Evolutionary conservation across 1,284 basidiomycete species (phyloP), one percentile per base, ranked within the genome.

Genomic region (Lentinula novae-zelandiae): DNA sequence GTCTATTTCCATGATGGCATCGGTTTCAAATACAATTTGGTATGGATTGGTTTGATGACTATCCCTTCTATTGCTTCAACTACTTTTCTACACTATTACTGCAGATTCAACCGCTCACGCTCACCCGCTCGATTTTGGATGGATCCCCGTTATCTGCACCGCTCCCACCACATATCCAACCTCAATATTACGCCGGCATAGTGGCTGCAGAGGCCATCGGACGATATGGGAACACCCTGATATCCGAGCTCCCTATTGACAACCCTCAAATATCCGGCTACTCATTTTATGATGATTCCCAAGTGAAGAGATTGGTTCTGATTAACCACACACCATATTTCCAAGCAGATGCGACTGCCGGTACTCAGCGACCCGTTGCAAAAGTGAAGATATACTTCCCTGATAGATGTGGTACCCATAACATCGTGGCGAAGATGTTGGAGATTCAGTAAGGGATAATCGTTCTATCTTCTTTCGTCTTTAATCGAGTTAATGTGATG

Each of bases 181-280:
- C 86, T 0, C 73, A 78, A 12, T 89, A 86, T 71, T 86, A 89
- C 65, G 82, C 80, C 1, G 82, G 82, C 10, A 77, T 90, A 61
- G 76, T 79, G 38, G 72, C 73, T n/a, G 75, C 71, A 7, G 77
- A 79, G 65, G 74, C 75, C 6, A 73, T 76, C 31, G 75, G 77
- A 22, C 66, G 65, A 0, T 70, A 64, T 9, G 71, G 71, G 12
- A 70, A 65, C 5, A 75, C 82, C 0, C 71, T 74, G 53, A 73
- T 83, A 33, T 72, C 78, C 17, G 87, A 92, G 69, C 72, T 92
- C 15, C 53, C 63, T 1, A 74, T 87, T 27, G 69, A 78, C 62
- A 73, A 83, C 63, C 62, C 76, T n/a, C 75, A 78, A 53, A 71
- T 89, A 22, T 74, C 85, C 5, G 87, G 84, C 39, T 89, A 89